A percentile compares a stretch with the other conserved stretches of the same genome.
These are phyloP conservation scores for Ilex asprella DNA, from an alignment of 257 asterid genomes.

Conservation along the genomic window DNA sequence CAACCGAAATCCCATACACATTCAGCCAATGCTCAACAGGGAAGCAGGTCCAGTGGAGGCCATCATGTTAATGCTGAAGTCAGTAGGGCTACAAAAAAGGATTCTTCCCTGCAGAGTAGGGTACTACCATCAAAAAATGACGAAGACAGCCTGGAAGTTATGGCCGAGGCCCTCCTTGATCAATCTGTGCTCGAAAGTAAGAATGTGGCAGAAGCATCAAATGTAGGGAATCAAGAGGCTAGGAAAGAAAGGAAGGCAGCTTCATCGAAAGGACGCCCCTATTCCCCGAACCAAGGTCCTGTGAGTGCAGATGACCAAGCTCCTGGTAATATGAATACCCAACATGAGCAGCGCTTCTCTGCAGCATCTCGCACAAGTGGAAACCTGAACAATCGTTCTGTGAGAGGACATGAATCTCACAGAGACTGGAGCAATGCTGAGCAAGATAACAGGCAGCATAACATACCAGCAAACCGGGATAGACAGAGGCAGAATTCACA, in stretches of 20 bases:
- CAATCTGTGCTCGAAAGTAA: conserved; percentile 27
- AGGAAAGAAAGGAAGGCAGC: conserved; percentile 44
- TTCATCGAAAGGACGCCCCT: conserved; percentile 37
- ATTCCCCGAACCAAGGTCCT: conserved; percentile 46
- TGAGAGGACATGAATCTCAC: conserved; percentile 46
- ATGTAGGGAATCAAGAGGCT: conserved; percentile 29
- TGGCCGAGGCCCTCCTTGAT: conserved; percentile 18
- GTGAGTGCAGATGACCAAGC: conserved; percentile 32
- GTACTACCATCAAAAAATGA: conserved; percentile 22
- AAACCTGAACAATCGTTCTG: conserved; percentile 43
- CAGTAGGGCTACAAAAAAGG: conserved; percentile 33
- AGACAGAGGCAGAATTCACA: conserved; percentile 55
- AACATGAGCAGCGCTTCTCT: conserved; percentile 32
- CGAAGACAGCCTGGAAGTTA: conserved; percentile 18
- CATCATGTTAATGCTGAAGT: conserved; percentile 30
- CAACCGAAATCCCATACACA: conserved; percentile 54
- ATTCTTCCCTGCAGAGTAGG: conserved; percentile 33
- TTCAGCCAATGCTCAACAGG: conserved; percentile 34
- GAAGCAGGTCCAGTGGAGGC: conserved; percentile 27
- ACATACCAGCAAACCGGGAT: conserved; percentile 35
- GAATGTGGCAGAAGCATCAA: conserved; percentile 16
- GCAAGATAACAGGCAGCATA: conserved; percentile 34
- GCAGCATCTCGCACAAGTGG: conserved; percentile 43
- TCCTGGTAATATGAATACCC: conserved; percentile 23
- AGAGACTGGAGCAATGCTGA: conserved; percentile 47